Base-by-base conservation (phyloP, 2,329 filamentous ascomycete genomes). In the Setomelanomma holmii region DNA sequence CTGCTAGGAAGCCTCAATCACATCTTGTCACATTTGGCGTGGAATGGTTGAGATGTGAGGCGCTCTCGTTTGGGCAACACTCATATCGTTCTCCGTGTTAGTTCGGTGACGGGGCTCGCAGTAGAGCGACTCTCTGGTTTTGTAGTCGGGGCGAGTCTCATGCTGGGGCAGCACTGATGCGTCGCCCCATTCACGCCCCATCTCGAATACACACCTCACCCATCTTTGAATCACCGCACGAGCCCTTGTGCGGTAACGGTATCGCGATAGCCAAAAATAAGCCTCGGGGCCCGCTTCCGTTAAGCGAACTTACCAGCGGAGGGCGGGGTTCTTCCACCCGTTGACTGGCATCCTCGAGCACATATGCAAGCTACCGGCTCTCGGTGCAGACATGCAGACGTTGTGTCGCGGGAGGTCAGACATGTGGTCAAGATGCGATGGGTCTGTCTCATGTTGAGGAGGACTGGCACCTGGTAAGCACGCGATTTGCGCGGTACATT, bases 1-100 rank as follows among this genome's bases (percentile, higher is more conserved):
- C 10, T 6, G 10, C 27, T 30, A 36, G 34, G 12, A 17, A 36
- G 34, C 34, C 34, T 36, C 10, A 11, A 49, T 60, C 53, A 56
- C 55, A 56, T 40, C 23, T 55, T 39, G 48, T 60, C 56, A 56
- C 59, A 55, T 46, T 49, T 55, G 39, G 53, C 42, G 53, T 53
- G 40, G n/a, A n/a, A 55, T 55, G 60, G 63, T 64, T 62, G 64
- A 63, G 49, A 55, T 56, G 57, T 63, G 58, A 51, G 58, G 55
- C 60, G 49, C 50, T 53, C 53, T 54, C 44, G 49, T 53, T 46
- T 42, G 46, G 56, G 60, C 19, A 42, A 43, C 19, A 49, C 11
- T 30, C 48, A 10, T 35, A 41, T 35, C 20, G 20, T 45, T 12
- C 40, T 39, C 44, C 30, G 30, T 33, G 16, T 34, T 41, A 27